Conservation (phyloP, 2,329 filamentous ascomycete genomes). For the Pseudogymnoascus sp. region DNA sequence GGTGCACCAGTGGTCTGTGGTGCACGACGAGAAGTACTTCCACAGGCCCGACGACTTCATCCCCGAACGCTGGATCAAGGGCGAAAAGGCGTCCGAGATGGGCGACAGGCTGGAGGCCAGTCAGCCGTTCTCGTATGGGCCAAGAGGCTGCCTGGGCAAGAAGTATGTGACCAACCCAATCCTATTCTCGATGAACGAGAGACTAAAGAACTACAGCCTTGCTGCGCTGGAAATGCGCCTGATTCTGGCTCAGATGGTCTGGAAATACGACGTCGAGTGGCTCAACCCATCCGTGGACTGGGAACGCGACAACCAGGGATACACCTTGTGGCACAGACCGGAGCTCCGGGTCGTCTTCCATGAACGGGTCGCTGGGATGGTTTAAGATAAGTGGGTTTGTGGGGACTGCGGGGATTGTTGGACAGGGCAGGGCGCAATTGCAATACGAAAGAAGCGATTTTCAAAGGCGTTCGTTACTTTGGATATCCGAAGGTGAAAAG, state of each 20-base stretch:
- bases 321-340: slow-evolving; percentile 19
- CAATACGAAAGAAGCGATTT: not conserved
- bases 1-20: slow-evolving; percentile 19
- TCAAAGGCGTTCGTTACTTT: not conserved
- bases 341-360: slow-evolving; percentile 14
- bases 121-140: slow-evolving; percentile 17
- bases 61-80: slow-evolving; percentile 19
- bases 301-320: slow-evolving; percentile 19
- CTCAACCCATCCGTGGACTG: slow-evolving; percentile 18
- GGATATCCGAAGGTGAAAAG: not conserved
- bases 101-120: slow-evolving; percentile 24
- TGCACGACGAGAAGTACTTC: slow-evolving; percentile 17
- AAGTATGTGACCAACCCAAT: slow-evolving; percentile 12
- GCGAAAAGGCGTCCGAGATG: slow-evolving; percentile 12
- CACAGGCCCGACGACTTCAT: slow-evolving; percentile 17
- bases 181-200: not conserved
- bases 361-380: not conserved
- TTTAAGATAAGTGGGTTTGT: not conserved
- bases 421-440: not conserved
- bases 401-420: not conserved
- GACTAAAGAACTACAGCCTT: slow-evolving; percentile 11
- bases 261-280: slow-evolving; percentile 20
- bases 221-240: slow-evolving; percentile 19
- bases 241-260: slow-evolving; percentile 23
- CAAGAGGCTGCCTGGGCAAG: slow-evolving; percentile 16